These are phyloP conservation scores for Epichloe uncinata DNA, from an alignment of 2,329 filamentous ascomycete genomes.

Conservation along the genomic window DNA sequence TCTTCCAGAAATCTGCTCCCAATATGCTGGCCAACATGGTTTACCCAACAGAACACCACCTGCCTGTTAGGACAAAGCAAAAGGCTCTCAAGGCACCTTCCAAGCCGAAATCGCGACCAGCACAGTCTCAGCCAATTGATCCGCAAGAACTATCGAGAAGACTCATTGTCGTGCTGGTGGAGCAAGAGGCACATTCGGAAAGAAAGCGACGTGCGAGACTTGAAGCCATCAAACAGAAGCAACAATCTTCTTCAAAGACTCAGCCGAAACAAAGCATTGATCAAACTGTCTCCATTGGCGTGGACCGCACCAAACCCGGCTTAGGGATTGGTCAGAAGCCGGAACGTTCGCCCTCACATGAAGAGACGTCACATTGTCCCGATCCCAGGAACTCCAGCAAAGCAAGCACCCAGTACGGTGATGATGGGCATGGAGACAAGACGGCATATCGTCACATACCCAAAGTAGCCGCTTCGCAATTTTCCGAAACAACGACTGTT, in stretches of 20 bases:
- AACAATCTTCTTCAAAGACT: background rate
- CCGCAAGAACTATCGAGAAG: conserved; percentile 41
- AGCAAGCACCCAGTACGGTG: conserved; percentile 8
- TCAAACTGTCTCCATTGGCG: background rate
- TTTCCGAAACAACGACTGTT: conserved; percentile 38
- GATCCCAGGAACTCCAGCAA: conserved; percentile 3
- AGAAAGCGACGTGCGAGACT: conserved; percentile 17
- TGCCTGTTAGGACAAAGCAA: conserved; percentile 1
- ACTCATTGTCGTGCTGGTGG: conserved; percentile 34
- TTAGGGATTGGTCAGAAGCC: background rate
- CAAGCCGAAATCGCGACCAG: conserved; percentile 8
- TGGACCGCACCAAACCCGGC: conserved; percentile 1
- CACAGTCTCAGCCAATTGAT: conserved; percentile 29
- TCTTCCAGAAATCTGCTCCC: background rate
- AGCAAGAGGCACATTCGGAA: conserved; percentile 32
- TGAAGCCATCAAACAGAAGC: conserved; percentile 11
- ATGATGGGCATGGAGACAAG: conserved; percentile 5
- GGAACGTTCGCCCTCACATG: background rate
- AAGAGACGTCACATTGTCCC: background rate
- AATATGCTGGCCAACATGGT: conserved; percentile 7
- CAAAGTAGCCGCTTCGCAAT: conserved; percentile 39
- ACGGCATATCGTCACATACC: conserved; percentile 36
- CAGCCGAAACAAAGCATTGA: background rate
- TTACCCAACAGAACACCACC: conserved; percentile 3
- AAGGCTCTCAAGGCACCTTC: background rate